These are phyloP conservation scores for Metschnikowia kofuensis DNA, from an alignment of 805 yeast species.

Conservation along the genomic window DNA sequence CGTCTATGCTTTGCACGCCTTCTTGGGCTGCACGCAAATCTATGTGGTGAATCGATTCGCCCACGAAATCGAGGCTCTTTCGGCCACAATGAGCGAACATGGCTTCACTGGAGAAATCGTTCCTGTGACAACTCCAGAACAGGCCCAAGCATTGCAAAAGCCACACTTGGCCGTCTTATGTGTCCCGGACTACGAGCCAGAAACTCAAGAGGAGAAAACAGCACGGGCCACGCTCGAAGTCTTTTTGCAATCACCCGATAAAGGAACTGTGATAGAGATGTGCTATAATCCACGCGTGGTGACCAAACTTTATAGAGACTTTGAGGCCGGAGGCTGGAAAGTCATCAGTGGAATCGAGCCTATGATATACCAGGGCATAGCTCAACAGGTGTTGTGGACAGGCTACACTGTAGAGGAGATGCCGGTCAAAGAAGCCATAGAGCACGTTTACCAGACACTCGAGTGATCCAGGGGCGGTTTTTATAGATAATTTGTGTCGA, in stretches of 20 bases:
- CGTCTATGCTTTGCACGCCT: constrained; percentile 26
- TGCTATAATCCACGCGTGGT: constrained; percentile 31
- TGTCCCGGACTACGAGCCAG: constrained; percentile 29
- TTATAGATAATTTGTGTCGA: too few relatives aligned
- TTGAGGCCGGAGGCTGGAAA: constrained; percentile 23
- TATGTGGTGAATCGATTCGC: constrained; percentile 30
- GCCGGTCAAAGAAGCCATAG: constrained; percentile 23
- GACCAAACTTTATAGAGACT: constrained; percentile 25
- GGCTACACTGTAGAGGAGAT: constrained; percentile 24
- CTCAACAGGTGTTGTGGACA: constrained; percentile 32
- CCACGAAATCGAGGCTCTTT: constrained; percentile 24
- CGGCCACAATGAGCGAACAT: constrained; percentile 18
- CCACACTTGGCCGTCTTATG: constrained; percentile 27
- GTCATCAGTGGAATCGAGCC: constrained; percentile 31
- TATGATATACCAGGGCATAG: constrained; percentile 32
- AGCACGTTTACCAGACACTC: constrained; percentile 16
- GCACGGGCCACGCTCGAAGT: constrained; percentile 27
- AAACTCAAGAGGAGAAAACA: constrained; percentile 20
- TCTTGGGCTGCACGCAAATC: constrained; percentile 24
- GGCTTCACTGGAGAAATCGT: constrained; percentile 27
- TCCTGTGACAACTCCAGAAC: constrained; percentile 22
- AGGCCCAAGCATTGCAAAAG: constrained; percentile 17
- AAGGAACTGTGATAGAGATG: constrained; percentile 33
- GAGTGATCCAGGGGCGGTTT: neutral
- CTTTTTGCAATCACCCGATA: constrained; percentile 19